A percentile compares a stretch with the other conserved stretches of the same genome.
These are phyloP conservation scores for Cercophora sp. DNA, from an alignment of 495 filamentous ascomycete genomes.

Conservation along the genomic window DNA sequence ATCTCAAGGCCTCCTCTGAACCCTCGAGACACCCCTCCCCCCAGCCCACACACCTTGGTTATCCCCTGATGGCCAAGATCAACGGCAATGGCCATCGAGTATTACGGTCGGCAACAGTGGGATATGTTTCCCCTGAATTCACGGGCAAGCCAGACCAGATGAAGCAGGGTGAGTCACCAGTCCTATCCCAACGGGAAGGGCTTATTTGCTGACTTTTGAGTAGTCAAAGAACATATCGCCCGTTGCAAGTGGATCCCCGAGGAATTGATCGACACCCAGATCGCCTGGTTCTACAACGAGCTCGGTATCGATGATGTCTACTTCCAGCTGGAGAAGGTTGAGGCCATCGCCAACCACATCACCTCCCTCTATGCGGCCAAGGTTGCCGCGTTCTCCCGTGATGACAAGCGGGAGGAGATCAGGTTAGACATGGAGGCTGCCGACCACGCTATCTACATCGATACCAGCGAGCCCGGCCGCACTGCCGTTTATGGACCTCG, in stretches of 20 bases:
- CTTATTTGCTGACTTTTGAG: slow-evolving; percentile 20
- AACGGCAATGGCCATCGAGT: slow-evolving; percentile 57
- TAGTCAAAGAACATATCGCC: slow-evolving; percentile 41
- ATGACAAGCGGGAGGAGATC: slow-evolving; percentile 92
- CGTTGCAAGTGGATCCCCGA: slow-evolving; percentile 73
- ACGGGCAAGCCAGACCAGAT: slow-evolving; percentile 93
- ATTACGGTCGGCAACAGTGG: slow-evolving; percentile 84
- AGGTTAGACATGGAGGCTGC: slow-evolving; percentile 88
- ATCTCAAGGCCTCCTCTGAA: slow-evolving; percentile 26
- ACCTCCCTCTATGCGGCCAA: slow-evolving; percentile 97
- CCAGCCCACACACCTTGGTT: slow-evolving; percentile 81
- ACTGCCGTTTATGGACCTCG: slow-evolving; percentile 69
- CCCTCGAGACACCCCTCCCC: slow-evolving; percentile 66
- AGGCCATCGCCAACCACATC: slow-evolving; percentile 87
- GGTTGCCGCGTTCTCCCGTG: slow-evolving; percentile 87
- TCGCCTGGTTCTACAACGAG: slow-evolving; percentile 94
- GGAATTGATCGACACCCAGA: slow-evolving; percentile 77
- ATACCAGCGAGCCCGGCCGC: slow-evolving; percentile 87
- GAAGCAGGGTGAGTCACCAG: slow-evolving; percentile 62
- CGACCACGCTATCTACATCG: slow-evolving; percentile 97
- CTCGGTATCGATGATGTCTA: slow-evolving; percentile 98
- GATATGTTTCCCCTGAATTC: slow-evolving; percentile 93
- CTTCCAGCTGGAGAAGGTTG: slow-evolving; percentile 86
- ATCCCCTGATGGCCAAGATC: slow-evolving; percentile 59
- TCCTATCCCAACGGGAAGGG: neutral